Conservation (phyloP, 2,329 filamentous ascomycete species). For the Lachnellula suecica region DNA sequence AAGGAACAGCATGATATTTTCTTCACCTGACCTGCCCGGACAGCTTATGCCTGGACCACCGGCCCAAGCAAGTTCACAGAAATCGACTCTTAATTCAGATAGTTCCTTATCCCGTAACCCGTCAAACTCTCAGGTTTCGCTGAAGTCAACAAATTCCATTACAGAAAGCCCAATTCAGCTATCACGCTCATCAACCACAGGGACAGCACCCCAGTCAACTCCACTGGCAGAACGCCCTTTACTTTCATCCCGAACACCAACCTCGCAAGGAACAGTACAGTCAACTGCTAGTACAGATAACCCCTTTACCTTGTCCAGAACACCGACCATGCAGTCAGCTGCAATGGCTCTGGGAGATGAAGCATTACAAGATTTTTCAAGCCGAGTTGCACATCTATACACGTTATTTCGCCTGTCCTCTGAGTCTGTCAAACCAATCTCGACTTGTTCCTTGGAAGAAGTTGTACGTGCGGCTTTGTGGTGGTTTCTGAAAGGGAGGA, state of each 20-base stretch:
- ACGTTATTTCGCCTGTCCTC: constrained; percentile 77
- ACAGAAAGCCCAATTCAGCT: constrained; percentile 1
- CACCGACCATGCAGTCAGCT: constrained; percentile 24
- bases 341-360: constrained; percentile 45
- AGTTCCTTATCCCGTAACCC: constrained; percentile 13
- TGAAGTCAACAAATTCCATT: neutral
- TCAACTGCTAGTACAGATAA: constrained; percentile 9
- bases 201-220: constrained; percentile 16
- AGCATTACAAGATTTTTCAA: constrained; percentile 68
- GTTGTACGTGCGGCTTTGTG: constrained; percentile 74
- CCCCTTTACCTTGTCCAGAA: constrained; percentile 3
- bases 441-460: constrained; percentile 61
- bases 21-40: constrained; percentile 13
- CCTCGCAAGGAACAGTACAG: constrained; percentile 1
- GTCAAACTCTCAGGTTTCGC: constrained; percentile 3
- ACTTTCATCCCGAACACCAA: neutral
- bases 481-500: constrained; percentile 87
- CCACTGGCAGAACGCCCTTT: constrained; percentile 10
- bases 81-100: constrained; percentile 10
- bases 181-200: constrained; percentile 21
- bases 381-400: constrained; percentile 70
- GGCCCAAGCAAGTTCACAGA: constrained; percentile 1
- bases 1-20: constrained; percentile 24
- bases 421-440: constrained; percentile 67
- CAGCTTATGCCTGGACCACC: constrained; percentile 14